Evolutionary conservation across 306 rosid species (phyloP), one percentile per base, ranked within the genome.

Genomic region (Glycine soja): DNA sequence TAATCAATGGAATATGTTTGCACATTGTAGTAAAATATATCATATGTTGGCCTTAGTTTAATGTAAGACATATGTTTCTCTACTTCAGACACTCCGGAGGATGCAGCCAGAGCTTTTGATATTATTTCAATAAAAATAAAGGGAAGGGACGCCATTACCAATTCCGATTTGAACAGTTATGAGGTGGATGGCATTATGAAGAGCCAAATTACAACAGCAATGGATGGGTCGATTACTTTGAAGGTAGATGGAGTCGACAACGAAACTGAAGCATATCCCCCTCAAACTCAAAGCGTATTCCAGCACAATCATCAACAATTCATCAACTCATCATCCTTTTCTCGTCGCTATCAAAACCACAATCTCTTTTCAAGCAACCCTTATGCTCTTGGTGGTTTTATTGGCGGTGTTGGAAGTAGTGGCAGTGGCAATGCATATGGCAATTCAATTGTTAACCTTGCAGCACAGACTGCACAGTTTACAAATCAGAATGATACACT

Each of bases 31-130:
- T 40, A 6, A 64, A 36, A 61, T 30, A 48, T 24, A 24, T 1
- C 42, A 69, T 14, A 32, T 24, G 30, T 24, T 24, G 1, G 47
- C 32, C 5, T 0, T 34, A 32, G 36, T 54, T 15, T 72, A 72
- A 15, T 8, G 4, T 16, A 40, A 66, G 15, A 40, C 51, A 16
- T 34, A 38, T 40, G 56, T 15, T 63, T 63, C 12, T 65, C 6
- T 11, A 77, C 24, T 78, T 78, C 18, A 80, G 80, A 52, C 38
- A 40, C 2, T 14, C 11, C 46, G 5, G 79, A 81, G 68, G 74
- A 81, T 19, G 84, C 84, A 13, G 84, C 74, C 3, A 73, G 68
- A 43, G 74, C 74, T 4, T 52, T 51, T 63, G 84, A 81, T 10
- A 40, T 64, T 40, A 18, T 72, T 14, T n/a, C 19, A 3, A 64